phyloP scores from a whole-genome alignment of 2,329 filamentous ascomycete genomes.

The Claviceps monticola region DNA sequence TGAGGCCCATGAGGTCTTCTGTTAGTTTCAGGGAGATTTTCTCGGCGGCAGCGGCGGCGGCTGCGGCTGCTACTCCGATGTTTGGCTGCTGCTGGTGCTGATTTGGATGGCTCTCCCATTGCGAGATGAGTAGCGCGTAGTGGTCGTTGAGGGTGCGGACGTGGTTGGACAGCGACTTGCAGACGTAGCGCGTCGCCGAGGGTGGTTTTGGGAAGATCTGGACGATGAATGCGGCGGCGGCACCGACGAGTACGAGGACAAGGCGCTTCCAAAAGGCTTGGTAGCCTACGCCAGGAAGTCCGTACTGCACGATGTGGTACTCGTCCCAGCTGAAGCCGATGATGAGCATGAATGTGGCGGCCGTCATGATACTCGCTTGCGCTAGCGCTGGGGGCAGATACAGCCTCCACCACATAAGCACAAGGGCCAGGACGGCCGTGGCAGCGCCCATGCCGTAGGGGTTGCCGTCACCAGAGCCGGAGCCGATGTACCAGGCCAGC shows the following conservation, averaged over 20 bases:
- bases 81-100: constrained; percentile 2
- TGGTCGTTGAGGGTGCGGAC: constrained; percentile 31
- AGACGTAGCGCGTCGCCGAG: constrained; percentile 29
- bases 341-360: constrained; percentile 27
- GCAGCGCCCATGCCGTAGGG: constrained; percentile 34
- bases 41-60: constrained; percentile 13
- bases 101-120: constrained; percentile 25
- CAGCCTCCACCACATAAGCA: constrained; percentile 22
- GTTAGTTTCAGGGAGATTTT: constrained; percentile 17
- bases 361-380: constrained; percentile 18
- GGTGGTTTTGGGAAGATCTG: constrained; percentile 33
- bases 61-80: constrained; percentile 13
- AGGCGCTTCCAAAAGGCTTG: constrained; percentile 33
- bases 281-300: constrained; percentile 32
- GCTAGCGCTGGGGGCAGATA: constrained; percentile 17
- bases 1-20: constrained; percentile 15
- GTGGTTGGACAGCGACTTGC: constrained; percentile 29
- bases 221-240: constrained; percentile 27
- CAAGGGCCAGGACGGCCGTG: constrained; percentile 23
- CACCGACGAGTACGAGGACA: constrained; percentile 29
- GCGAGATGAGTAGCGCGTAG: constrained; percentile 33
- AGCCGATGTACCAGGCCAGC: constrained; percentile 36
- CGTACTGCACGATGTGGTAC: constrained; percentile 27
- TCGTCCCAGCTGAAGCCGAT: constrained; percentile 34
- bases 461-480: constrained; percentile 32